A percentile compares a stretch with the other conserved stretches of the same genome.
Conservation (phyloP, 805 yeast species). For the Schwanniomyces occidentalis region DNA sequence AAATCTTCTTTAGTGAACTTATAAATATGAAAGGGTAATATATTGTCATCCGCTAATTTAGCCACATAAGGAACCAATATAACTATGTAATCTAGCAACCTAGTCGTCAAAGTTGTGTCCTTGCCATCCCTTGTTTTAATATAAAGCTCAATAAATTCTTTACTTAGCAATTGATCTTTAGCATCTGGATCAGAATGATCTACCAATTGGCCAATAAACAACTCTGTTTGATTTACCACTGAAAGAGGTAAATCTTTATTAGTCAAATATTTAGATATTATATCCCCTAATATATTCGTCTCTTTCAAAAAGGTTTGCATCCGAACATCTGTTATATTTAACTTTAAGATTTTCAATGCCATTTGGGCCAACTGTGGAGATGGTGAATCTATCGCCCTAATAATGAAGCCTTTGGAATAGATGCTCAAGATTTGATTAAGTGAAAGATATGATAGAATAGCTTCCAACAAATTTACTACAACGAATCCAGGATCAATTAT, state of each 20-base stretch:
- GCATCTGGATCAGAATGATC: not conserved
- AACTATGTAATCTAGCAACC: constrained; percentile 19
- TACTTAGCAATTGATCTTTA: constrained; percentile 1
- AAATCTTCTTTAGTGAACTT: constrained; percentile 14
- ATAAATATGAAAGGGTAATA: constrained; percentile 8
- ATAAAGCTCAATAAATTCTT: constrained; percentile 9
- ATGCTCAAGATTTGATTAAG: constrained; percentile 14
- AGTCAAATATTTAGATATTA: constrained; percentile 3
- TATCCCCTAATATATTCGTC: constrained; percentile 3
- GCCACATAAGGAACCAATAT: constrained; percentile 13
- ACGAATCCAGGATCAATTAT: constrained; percentile 14
- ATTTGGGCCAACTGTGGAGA: constrained; percentile 3
- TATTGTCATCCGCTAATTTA: not conserved
- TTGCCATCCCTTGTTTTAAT: constrained; percentile 6
- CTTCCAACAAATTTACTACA: constrained; percentile 14
- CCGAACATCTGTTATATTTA: constrained; percentile 1
- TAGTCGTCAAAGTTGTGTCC: constrained; percentile 17
- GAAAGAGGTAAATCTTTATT: constrained; percentile 2
- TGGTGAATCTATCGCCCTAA: constrained; percentile 5
- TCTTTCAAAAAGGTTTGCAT: constrained; percentile 1
- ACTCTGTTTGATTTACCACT: constrained; percentile 6
- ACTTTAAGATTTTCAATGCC: constrained; percentile 6
- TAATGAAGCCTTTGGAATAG: constrained; percentile 18
- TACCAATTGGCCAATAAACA: constrained; percentile 1
- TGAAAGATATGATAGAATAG: constrained; percentile 11